Evolutionary conservation across 495 filamentous ascomycete species (phyloP), one percentile per base, ranked within the genome.

Genomic region (Cenococcum geophilum): DNA sequence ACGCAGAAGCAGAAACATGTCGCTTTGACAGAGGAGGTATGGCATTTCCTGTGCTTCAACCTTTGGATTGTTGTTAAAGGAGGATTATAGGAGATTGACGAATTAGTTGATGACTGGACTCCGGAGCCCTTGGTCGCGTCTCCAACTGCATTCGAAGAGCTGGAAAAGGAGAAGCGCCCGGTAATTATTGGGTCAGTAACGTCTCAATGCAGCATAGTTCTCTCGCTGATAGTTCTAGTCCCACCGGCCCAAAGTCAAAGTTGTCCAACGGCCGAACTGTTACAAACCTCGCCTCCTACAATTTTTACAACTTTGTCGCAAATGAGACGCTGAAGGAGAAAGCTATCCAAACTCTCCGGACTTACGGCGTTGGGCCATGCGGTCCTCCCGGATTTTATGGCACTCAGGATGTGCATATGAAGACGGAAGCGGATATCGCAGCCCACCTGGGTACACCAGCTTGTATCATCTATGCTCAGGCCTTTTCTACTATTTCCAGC

Each of bases 371-470:
- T 37, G 93, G 93, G 21, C 91, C 93, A 55, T 99, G 93, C 74
- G 91, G 92, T 36, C 93, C 93, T 1, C 92, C 93, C 14, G 90
- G 92, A 37, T 99, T 99, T 76, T 99, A 99, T 76, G 93, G 91
- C 56, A 97, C 89, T 23, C 95, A 99, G 71, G 93, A 99, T 76
- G 91, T 99, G 20, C 95, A 99, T 74, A 91, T 97, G 83, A 90
- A 92, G 77, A 89, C 89, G 1, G 95, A 99, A 73, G 86, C 89
- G 43, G 92, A 99, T 73, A 91, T 99, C 71, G 90, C 93, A 3
- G 80, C 86, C 21, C 93, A 88, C 73, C 74, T 99, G 14, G 93
- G 93, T 9, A 86, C 88, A 18, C 82, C 90, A 36, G 85, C 86
- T 36, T 93, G 90, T 71, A 97, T 99, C 62, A 81, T 97, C 50